These are phyloP conservation scores for Phytophthora lateralis DNA, from an alignment of 352 stramenopile species.

Conservation along the genomic window DNA sequence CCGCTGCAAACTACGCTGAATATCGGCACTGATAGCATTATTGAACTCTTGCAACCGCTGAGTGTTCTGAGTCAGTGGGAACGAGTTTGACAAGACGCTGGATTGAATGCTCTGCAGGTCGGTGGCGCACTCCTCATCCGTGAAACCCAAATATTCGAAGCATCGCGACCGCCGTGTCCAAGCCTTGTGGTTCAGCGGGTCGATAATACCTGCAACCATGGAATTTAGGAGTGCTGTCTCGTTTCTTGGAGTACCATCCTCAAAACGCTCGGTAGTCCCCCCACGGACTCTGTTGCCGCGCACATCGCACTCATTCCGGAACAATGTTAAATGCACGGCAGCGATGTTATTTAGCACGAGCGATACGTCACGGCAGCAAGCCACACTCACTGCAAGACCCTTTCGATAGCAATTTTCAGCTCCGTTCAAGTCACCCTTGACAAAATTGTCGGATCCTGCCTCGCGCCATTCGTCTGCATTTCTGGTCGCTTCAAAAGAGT, in stretches of 20 bases:
- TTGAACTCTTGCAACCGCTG: constrained; percentile 22
- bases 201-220: constrained; percentile 34
- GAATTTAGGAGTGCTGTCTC: constrained; percentile 30
- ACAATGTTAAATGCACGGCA: constrained; percentile 22
- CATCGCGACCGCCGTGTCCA: constrained; percentile 31
- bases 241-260: neutral
- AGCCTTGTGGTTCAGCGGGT: constrained; percentile 34
- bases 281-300: neutral
- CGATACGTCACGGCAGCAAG: constrained; percentile 12
- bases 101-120: constrained; percentile 13
- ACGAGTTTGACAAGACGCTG: neutral
- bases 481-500: too few species aligned
- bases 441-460: constrained; percentile 19
- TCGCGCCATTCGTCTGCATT: constrained; percentile 20
- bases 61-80: neutral
- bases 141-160: constrained; percentile 21
- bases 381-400: constrained; percentile 3
- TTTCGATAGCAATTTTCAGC: constrained; percentile 26
- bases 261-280: too few species aligned
- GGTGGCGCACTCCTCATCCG: constrained; percentile 2
- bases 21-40: constrained; percentile 1
- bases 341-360: constrained; percentile 36
- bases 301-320: neutral
- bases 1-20: constrained; percentile 1
- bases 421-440: neutral